Evolutionary conservation across 2,329 filamentous ascomycete species (phyloP).

Genomic region (Fusarium anguioides): DNA sequence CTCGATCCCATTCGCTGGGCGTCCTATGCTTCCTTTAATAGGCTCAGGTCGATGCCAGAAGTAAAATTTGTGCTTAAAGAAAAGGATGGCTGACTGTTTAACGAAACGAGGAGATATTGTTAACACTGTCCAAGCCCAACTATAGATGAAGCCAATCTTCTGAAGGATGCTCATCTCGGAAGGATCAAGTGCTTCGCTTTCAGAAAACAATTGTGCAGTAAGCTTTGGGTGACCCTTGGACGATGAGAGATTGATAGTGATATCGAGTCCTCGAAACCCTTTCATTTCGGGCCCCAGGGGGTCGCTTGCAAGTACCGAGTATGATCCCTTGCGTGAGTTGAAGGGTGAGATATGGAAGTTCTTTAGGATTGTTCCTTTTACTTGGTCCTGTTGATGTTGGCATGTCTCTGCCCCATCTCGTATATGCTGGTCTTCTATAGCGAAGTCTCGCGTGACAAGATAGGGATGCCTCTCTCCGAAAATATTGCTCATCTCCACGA

Average conservation of each 20-base stretch:
- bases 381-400: constrained; percentile 36
- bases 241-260: constrained; percentile 69
- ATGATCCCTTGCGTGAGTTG: constrained; percentile 69
- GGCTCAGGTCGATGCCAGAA: constrained; percentile 76
- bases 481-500: constrained; percentile 81
- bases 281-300: constrained; percentile 54
- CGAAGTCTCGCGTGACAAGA: constrained; percentile 45
- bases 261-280: constrained; percentile 60
- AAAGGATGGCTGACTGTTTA: constrained; percentile 68
- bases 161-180: constrained; percentile 54
- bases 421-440: constrained; percentile 34
- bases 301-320: constrained; percentile 62
- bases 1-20: constrained; percentile 64
- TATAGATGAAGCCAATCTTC: constrained; percentile 59
- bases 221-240: constrained; percentile 71
- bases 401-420: neutral
- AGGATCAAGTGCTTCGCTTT: constrained; percentile 62
- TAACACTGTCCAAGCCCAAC: constrained; percentile 76
- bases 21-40: constrained; percentile 63
- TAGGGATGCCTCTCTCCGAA: constrained; percentile 73
- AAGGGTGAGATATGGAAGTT: constrained; percentile 84
- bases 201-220: constrained; percentile 68
- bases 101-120: constrained; percentile 74
- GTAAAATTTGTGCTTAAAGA: constrained; percentile 66
- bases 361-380: constrained; percentile 70